These are phyloP conservation scores for Candida parachauliodes DNA, from an alignment of 805 yeast species.

Conservation along the genomic window DNA sequence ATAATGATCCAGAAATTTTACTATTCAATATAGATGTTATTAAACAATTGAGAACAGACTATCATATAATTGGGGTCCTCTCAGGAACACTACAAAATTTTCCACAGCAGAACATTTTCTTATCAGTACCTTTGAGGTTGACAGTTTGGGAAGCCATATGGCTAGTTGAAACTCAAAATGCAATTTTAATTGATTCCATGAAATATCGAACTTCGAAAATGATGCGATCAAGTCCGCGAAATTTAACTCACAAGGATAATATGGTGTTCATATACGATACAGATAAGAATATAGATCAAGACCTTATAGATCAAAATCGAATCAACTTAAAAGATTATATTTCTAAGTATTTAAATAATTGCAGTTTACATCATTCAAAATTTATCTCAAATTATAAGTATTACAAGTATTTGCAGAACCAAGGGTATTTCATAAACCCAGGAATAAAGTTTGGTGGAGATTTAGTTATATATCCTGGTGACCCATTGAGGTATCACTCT, in stretches of 20 bases:
- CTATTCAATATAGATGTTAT: conserved; percentile 58
- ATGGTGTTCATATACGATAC: not conserved
- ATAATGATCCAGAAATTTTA: conserved; percentile 34
- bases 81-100: conserved; percentile 81
- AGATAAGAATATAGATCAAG: not conserved
- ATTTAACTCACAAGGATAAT: not conserved
- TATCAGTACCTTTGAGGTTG: conserved; percentile 78
- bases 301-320: not conserved
- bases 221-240: not conserved
- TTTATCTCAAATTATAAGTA: conserved; percentile 11
- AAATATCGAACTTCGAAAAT: conserved; percentile 12
- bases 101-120: conserved; percentile 90
- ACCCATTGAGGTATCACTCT: conserved; percentile 86
- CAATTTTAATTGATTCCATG: conserved; percentile 41
- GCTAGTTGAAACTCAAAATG: conserved; percentile 46
- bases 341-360: conserved; percentile 1
- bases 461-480: conserved; percentile 91
- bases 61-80: conserved; percentile 72
- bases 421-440: conserved; percentile 63
- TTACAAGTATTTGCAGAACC: conserved; percentile 38
- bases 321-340: conserved; percentile 4
- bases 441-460: conserved; percentile 91
- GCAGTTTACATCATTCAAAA: not conserved
- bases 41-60: conserved; percentile 46
- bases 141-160: conserved; percentile 71